phyloP scores from a whole-genome alignment of 225 moss, liverwort and hornwort species.

The Pseudisothecium myosuroides region DNA sequence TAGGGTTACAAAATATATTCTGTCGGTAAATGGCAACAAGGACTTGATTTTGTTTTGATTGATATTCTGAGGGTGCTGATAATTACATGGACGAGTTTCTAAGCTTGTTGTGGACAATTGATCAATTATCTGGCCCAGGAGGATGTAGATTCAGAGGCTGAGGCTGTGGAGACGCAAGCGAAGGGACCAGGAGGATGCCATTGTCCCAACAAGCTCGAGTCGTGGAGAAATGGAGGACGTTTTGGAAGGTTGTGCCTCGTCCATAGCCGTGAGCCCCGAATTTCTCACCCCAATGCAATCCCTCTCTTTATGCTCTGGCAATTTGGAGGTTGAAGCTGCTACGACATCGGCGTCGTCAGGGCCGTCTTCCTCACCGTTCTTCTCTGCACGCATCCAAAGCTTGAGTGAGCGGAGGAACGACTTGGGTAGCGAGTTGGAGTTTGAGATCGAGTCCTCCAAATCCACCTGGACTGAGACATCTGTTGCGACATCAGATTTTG shows the following conservation, averaged over 20 bases:
- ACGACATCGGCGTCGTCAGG: neutral
- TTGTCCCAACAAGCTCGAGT: neutral
- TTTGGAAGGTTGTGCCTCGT: accelerated
- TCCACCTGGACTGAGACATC: neutral
- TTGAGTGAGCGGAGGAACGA: neutral
- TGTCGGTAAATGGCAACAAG: neutral
- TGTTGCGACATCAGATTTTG: neutral
- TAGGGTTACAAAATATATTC: neutral
- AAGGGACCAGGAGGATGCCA: neutral
- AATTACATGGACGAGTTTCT: neutral
- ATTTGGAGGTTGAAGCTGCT: neutral
- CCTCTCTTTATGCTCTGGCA: neutral
- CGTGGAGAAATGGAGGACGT: neutral
- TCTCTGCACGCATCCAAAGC: neutral
- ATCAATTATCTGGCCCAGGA: neutral
- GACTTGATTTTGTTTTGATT: neutral
- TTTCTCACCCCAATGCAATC: neutral
- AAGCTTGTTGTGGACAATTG: neutral
- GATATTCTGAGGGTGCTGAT: neutral
- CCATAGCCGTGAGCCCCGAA: neutral
- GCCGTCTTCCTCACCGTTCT: neutral
- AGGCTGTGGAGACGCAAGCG: neutral
- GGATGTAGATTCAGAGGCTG: accelerated
- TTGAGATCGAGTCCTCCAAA: neutral
- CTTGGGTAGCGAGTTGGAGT: neutral